A percentile compares a stretch with the other conserved stretches of the same genome.
Evolutionary conservation across 805 yeast genomes (phyloP).

Genomic region (Cyberlindnera xylosilytica): DNA sequence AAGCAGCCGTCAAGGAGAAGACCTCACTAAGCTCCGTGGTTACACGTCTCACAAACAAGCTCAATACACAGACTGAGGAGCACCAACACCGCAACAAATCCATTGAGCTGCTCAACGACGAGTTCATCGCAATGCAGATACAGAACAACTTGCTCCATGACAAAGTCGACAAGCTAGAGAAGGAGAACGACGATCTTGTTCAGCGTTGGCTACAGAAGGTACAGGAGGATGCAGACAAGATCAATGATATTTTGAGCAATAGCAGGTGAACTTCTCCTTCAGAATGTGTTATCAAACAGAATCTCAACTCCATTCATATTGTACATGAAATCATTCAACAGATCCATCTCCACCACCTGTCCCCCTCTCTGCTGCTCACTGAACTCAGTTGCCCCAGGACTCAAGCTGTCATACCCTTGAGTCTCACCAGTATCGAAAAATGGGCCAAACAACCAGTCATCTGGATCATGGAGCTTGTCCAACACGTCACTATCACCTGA

Average conservation of each 20-base stretch:
- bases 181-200: conserved; percentile 50
- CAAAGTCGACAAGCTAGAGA: conserved; percentile 34
- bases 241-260: conserved; percentile 34
- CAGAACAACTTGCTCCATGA: conserved; percentile 42
- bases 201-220: conserved; percentile 59
- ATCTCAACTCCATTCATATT: conserved; percentile 1
- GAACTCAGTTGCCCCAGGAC: too few relatives aligned
- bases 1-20: conserved; percentile 26
- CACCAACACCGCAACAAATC: conserved; percentile 47
- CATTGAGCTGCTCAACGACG: conserved; percentile 63
- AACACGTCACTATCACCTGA: conserved; percentile 7
- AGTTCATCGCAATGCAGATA: conserved; percentile 56
- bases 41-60: conserved; percentile 27
- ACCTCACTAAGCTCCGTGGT: conserved; percentile 28
- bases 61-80: conserved; percentile 27
- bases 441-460: conserved; percentile 4
- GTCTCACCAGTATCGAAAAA: not conserved
- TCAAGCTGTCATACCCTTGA: too few relatives aligned
- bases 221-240: conserved; percentile 54
- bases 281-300: conserved; percentile 5
- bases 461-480: conserved; percentile 9
- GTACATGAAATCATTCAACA: conserved; percentile 4
- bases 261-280: not conserved
- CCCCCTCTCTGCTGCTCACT: not conserved
- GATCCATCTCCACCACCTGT: not conserved